These are phyloP conservation scores for Cyclotella kingstonii DNA, from an alignment of 108 stramenopile genomes.

Conservation along the genomic window DNA sequence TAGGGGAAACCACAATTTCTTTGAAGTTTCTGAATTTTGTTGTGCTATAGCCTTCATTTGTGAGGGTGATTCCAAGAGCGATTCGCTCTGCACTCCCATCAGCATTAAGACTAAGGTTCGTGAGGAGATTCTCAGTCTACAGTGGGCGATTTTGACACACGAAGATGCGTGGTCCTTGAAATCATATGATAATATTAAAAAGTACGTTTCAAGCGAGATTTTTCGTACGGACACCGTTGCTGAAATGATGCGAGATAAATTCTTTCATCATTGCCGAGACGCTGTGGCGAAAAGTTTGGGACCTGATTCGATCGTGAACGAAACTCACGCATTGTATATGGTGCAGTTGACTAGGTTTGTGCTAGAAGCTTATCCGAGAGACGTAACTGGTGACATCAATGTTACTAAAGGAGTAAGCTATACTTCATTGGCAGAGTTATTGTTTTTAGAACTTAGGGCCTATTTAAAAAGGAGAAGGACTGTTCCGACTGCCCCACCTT, in stretches of 20 bases:
- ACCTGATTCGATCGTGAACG: slow-evolving; percentile 44
- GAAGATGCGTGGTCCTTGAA: slow-evolving; percentile 70
- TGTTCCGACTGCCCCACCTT: slow-evolving; percentile 9
- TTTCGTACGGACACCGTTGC: slow-evolving; percentile 49
- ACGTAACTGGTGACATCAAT: slow-evolving; percentile 52
- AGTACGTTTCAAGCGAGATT: slow-evolving; percentile 61
- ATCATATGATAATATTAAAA: slow-evolving; percentile 70
- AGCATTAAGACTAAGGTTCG: slow-evolving; percentile 33
- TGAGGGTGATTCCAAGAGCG: slow-evolving; percentile 16
- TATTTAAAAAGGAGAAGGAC: slow-evolving; percentile 51
- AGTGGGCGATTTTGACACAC: slow-evolving; percentile 83
- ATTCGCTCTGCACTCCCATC: slow-evolving; percentile 4
- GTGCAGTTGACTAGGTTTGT: slow-evolving; percentile 80
- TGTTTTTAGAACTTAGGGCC: slow-evolving; percentile 73
- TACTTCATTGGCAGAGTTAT: slow-evolving; percentile 43
- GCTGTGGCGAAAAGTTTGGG: slow-evolving; percentile 40
- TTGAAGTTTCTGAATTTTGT: slow-evolving; percentile 83
- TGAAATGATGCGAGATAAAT: slow-evolving; percentile 44
- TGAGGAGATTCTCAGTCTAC: slow-evolving; percentile 69
- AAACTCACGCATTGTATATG: slow-evolving; percentile 68
- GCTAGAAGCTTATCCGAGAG: slow-evolving; percentile 67
- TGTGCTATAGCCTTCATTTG: slow-evolving; percentile 57
- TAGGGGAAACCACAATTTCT: slow-evolving; percentile 50
- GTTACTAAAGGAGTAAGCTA: slow-evolving; percentile 6
- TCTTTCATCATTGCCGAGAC: slow-evolving; percentile 52